Evolutionary conservation across 345 rosid species (phyloP), one percentile per base, ranked within the genome.

Genomic region (Arabidopsis thaliana): DNA sequence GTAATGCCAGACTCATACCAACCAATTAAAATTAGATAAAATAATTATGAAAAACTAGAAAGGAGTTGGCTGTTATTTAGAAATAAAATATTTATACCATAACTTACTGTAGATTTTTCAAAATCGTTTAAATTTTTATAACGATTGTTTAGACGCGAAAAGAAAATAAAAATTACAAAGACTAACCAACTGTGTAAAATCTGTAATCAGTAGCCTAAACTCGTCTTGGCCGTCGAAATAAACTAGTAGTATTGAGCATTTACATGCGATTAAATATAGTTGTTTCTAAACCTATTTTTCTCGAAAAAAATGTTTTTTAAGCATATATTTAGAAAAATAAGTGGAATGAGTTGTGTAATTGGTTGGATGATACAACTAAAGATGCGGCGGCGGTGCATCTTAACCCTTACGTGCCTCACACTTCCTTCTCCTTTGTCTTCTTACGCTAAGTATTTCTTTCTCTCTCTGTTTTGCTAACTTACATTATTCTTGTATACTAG

Each of bases 321-420:
- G 23, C 67, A 48, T 34, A 33, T 9, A 65, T 40, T 16, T 4
- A 59, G 45, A 42, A 51, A 24, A 59, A 57, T 42, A 64, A 60
- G 65, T 71, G 72, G 76, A 57, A 70, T 72, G 72, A 65, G 72
- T 71, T 71, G 72, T 71, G 77, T 38, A 40, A 59, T 65, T 65
- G 81, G 77, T 71, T 71, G 76, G 62, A 53, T 8, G 63, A 52
- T 48, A 48, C 61, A 71, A 71, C 62, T 71, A 71, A 72, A 65
- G 77, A 71, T 71, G 73, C 81, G 81, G 77, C 81, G 77, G 81
- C 81, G 81, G 81, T 72, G 81, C 81, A 78, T 78, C 77, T 72
- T 30, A 50, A 65, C 56, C 70, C 79, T 76, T 70, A 57, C 85
- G 80, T 82, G 84, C 83, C 75, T 69, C 76, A 46, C 77, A 68